Conservation (phyloP, 176 grass and related monocot species). For the Avena sativa region DNA sequence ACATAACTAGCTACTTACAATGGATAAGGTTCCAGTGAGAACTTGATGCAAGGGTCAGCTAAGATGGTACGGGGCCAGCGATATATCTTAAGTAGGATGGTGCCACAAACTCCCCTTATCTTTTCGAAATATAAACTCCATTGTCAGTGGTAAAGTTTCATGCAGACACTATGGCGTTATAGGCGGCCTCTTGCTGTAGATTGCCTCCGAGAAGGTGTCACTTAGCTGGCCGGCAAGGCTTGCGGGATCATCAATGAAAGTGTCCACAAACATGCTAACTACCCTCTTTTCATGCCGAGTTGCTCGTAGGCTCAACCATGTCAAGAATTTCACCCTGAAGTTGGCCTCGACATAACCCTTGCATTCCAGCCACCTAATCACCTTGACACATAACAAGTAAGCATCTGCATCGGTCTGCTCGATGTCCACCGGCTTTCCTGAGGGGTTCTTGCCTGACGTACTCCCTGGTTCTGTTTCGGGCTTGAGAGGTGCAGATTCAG, state of each 20-base stretch:
- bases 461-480: conserved; percentile 34
- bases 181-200: conserved; percentile 43
- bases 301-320: conserved; percentile 66
- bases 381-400: conserved; percentile 55
- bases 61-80: not conserved
- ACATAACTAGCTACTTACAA: not conserved
- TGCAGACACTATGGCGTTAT: conserved; percentile 42
- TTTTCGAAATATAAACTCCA: not conserved
- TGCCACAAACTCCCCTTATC: not conserved
- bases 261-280: conserved; percentile 45
- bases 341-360: conserved; percentile 47
- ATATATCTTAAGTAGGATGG: not conserved
- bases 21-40: not conserved
- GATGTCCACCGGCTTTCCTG: not conserved
- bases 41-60: not conserved
- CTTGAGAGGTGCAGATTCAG: conserved; percentile 31
- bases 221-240: conserved; percentile 22
- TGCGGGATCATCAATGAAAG: conserved; percentile 46
- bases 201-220: conserved; percentile 62
- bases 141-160: conserved; percentile 52
- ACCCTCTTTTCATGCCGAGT: conserved; percentile 45
- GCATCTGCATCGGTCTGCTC: not conserved
- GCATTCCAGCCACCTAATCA: conserved; percentile 55
- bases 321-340: conserved; percentile 66
- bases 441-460: conserved; percentile 44